Base-by-base conservation (phyloP, 352 stramenopile genomes). In the Phytopythium montanum region DNA sequence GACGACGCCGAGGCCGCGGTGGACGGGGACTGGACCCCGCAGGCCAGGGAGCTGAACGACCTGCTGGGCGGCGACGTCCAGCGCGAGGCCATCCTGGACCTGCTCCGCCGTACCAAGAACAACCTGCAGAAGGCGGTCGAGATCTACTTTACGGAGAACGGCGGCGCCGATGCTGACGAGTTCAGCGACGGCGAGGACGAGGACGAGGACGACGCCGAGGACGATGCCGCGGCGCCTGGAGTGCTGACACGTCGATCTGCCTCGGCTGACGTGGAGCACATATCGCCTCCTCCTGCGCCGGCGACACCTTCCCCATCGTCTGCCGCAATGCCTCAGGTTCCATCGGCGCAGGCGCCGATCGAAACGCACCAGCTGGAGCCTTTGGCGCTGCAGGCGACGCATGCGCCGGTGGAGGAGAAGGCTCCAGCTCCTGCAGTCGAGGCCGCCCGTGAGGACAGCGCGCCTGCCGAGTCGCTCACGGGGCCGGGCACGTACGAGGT, bases 91-190 rank as follows among this genome's bases (percentile, higher is more conserved):
- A 87, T 95, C 48, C 38, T 79, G 33, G 67, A 49, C 29, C 65
- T 95, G 29, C 64, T 95, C 29, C 65, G 60, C 8, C 76, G 84
- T 56, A 88, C 84, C n/a, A 75, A 76, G 25, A 76, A 86, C 60
- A 81, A 95, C 48, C 51, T 93, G 39, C 75, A 91, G 45, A 87
- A 88, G 56, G 80, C 86, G 0, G 84, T 92, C 28, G 84, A 94
- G 55, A 73, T 92, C 34, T 94, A 85, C 57, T 95, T 95, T 52
- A 66, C 68, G 1, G 79, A 95, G 60, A 82, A 85, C 55, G 78
- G 68, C 25, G 68, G 38, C 38, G 59, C 49, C 33, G 56, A 57
- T 28, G 67, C 79, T 29, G 62, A 56, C 2, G 75, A 79, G 8
- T 75, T 81, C 42, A 66, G 75, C 19, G 70, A 82, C 38, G 72